Evolutionary conservation across 2,329 filamentous ascomycete genomes (phyloP).

Genomic region (Pseudopithomyces chartarum): DNA sequence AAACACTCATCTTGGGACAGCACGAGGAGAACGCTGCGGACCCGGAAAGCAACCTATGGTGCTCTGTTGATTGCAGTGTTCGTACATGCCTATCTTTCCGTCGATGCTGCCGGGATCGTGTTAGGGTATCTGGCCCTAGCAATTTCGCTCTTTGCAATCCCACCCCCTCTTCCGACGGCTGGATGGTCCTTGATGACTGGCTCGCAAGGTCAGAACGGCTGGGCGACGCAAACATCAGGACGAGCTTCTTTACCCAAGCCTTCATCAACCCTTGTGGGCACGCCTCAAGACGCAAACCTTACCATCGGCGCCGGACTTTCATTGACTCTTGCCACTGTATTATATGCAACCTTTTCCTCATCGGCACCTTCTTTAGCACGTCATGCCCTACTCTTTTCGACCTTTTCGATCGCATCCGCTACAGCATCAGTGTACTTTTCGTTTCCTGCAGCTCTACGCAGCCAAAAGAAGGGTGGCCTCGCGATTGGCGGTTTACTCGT

Average conservation of each 20-base stretch:
- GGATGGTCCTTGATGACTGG: slow-evolving; percentile 38
- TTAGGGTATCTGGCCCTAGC: slow-evolving; percentile 55
- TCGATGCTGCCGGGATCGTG: slow-evolving; percentile 32
- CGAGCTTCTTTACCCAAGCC: slow-evolving; percentile 39
- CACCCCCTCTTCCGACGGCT: slow-evolving; percentile 52
- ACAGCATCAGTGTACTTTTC: slow-evolving; percentile 50
- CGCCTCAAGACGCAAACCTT: slow-evolving; percentile 47
- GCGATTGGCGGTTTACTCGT: slow-evolving; percentile 34
- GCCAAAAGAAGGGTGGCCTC: slow-evolving; percentile 39
- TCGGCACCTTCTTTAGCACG: slow-evolving; percentile 38
- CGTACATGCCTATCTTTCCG: slow-evolving; percentile 36
- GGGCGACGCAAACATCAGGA: slow-evolving; percentile 22
- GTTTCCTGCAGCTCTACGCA: slow-evolving; percentile 49
- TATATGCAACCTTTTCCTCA: slow-evolving; percentile 40
- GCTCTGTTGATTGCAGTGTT: slow-evolving; percentile 39
- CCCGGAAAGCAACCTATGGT: slow-evolving; percentile 44
- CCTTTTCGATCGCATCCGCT: slow-evolving; percentile 49
- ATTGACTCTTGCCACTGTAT: slow-evolving; percentile 44
- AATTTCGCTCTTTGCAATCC: slow-evolving; percentile 53
- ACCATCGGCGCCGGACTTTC: slow-evolving; percentile 49
- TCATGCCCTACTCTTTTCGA: slow-evolving; percentile 44
- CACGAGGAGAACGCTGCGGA: slow-evolving; percentile 40
- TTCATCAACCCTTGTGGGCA: slow-evolving; percentile 42
- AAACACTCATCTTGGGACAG: slow-evolving; percentile 39
- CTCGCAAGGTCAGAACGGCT: slow-evolving; percentile 25